Percentiles rank a stretch among this genome's conserved stretches.
Evolutionary conservation across 768 basidiomycete species (phyloP).

Genomic region (Rhodosporidiobolus odoratus): DNA sequence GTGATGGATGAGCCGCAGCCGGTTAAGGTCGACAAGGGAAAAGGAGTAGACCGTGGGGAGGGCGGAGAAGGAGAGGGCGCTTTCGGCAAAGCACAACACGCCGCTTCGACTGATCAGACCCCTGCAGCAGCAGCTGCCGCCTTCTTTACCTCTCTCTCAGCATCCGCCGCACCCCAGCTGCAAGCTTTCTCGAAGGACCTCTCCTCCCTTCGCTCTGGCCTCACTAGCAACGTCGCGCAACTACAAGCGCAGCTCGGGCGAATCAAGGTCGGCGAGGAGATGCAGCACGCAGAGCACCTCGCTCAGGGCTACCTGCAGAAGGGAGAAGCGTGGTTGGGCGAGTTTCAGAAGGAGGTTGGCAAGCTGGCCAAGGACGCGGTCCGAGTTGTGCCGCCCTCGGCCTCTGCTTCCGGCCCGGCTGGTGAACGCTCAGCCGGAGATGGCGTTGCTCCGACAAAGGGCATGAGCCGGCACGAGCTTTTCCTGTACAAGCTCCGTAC

Average conservation of each 20-base stretch:
- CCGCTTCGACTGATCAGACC: background rate
- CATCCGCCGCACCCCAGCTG: conserved; percentile 25
- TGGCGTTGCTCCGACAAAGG: conserved; percentile 7
- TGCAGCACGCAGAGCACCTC: conserved; percentile 47
- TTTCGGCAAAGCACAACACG: background rate
- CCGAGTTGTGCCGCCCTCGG: conserved; percentile 49
- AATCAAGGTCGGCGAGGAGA: conserved; percentile 41
- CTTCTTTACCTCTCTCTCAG: conserved; percentile 28
- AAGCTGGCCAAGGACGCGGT: conserved; percentile 49
- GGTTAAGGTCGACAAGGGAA: conserved; percentile 30
- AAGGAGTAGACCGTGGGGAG: conserved; percentile 33
- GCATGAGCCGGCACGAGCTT: conserved; percentile 45
- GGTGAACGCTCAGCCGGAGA: background rate
- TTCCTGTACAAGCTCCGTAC: conserved; percentile 46
- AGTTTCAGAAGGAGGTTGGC: conserved; percentile 46
- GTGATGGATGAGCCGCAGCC: conserved; percentile 11
- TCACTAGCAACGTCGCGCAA: conserved; percentile 32
- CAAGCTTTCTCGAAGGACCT: conserved; percentile 30
- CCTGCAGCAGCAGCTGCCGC: conserved; percentile 36
- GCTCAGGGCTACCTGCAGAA: conserved; percentile 50
- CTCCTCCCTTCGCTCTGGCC: conserved; percentile 18
- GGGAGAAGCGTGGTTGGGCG: conserved; percentile 42
- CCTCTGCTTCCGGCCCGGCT: conserved; percentile 44
- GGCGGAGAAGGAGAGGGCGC: background rate
- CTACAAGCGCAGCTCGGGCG: conserved; percentile 44